These are phyloP conservation scores for Wickerhamiella hasegawae DNA, from an alignment of 805 yeast species.

Conservation along the genomic window DNA sequence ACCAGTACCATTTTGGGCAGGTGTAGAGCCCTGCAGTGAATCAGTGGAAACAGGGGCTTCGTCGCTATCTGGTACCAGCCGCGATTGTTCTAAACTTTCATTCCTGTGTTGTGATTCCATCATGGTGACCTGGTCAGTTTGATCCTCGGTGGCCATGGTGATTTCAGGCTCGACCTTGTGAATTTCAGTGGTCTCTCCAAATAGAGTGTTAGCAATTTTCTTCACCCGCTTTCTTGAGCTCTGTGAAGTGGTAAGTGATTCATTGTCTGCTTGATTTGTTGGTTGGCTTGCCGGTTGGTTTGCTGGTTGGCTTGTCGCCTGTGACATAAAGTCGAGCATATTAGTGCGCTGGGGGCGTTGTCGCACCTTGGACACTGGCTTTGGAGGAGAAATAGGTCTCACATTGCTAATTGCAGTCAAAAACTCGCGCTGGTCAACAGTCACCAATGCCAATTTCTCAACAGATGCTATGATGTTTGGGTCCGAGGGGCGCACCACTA, in stretches of 20 bases:
- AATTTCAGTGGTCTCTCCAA: too few species aligned
- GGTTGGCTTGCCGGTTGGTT: background rate
- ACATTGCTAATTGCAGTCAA: background rate
- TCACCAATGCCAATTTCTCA: background rate
- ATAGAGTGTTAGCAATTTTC: background rate
- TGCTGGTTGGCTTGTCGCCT: background rate
- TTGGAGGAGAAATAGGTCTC: background rate
- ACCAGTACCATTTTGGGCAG: too few species aligned
- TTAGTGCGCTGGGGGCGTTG: background rate
- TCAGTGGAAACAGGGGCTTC: too few species aligned
- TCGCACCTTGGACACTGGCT: background rate
- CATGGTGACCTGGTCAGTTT: too few species aligned
- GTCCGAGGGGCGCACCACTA: background rate
- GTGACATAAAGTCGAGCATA: background rate
- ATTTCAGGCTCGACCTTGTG: too few species aligned
- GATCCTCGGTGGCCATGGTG: too few species aligned
- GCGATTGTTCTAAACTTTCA: too few species aligned
- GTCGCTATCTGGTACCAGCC: too few species aligned
- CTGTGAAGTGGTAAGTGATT: too few species aligned
- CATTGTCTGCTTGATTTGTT: too few species aligned
- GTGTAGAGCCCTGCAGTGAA: too few species aligned
- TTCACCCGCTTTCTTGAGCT: background rate
- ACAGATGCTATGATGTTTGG: background rate
- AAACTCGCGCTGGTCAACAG: background rate
- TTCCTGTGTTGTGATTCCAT: too few species aligned